Base-by-base conservation (phyloP, 371 early-diverging fungal species). In the Sporodiniella umbellata region DNA sequence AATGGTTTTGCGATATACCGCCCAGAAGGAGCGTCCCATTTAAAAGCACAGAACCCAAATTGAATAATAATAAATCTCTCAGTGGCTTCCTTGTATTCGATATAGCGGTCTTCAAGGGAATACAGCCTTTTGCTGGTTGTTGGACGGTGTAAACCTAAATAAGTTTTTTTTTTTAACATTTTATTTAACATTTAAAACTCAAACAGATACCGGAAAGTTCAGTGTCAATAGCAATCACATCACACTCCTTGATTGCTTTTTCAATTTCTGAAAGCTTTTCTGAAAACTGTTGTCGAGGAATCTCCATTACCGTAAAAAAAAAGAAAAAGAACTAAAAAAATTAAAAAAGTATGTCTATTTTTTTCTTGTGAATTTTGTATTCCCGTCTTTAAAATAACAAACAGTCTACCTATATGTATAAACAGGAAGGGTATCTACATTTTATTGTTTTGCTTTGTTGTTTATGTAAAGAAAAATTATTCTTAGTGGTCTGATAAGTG, bases 181-280 rank as follows among this genome's bases (percentile, higher is more conserved):
- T 8, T 25, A 18, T 37, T 2, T 21, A 19, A 24, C 26, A 45
- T 19, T 38, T 18, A 31, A 26, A n/a, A 35, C 18, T 12, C 3
- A 18, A 8, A 26, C 11, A 14, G 8, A 33, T 66, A 80, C 94
- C 94, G 26, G 92, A 86, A 50, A 94, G 76, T 65, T 94, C 95
- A 19, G 89, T 83, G 60, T 94, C 95, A 24, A 94, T 71, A n/a
- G 92, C 82, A 18, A 89, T 74, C 72, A 90, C 87, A 51, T 89
- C 91, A 50, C 84, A 79, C 51, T 77, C 80, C 5, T 77, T 65
- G 40, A 94, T 83, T 33, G 90, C 88, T 30, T 75, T 70, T 58
- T 72, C 55, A 45, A 94, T 72, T 35, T 53, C 56, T 14, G 71
- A 66, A 54, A 90, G 68, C 19, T 75, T 69, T 30, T 62, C 57